Conservation (phyloP, 441 rosid genomes). For the Pelargonium myrrhifolium region DNA sequence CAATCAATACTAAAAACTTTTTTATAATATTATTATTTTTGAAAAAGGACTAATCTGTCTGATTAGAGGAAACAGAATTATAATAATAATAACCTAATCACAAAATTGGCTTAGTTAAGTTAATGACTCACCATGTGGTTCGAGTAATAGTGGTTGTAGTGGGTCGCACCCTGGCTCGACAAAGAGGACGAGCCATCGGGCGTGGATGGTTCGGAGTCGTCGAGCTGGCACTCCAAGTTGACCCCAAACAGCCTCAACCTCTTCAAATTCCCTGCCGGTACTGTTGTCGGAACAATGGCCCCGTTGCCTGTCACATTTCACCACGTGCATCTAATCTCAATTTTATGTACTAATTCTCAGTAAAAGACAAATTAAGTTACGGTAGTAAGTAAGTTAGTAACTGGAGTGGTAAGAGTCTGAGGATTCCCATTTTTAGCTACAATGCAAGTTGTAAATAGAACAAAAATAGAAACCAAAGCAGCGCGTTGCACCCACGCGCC, state of each 20-base stretch:
- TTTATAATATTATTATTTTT: neutral
- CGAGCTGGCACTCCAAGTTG: constrained; percentile 70
- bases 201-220: constrained; percentile 53
- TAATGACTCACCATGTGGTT: constrained; percentile 43
- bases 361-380: too few relatives aligned
- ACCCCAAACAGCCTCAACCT: constrained; percentile 81
- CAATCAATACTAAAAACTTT: too few relatives aligned
- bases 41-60: constrained; percentile 23
- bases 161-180: constrained; percentile 31
- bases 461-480: too few relatives aligned
- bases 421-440: too few relatives aligned
- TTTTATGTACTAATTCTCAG: too few relatives aligned
- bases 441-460: too few relatives aligned
- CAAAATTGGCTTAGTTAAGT: neutral
- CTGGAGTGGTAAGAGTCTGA: too few relatives aligned
- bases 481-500: too few relatives aligned
- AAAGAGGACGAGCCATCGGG: constrained; percentile 39
- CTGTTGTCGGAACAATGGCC: neutral
- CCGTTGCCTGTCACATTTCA: neutral
- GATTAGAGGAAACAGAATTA: constrained; percentile 29
- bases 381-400: too few relatives aligned
- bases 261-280: constrained; percentile 45
- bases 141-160: constrained; percentile 21
- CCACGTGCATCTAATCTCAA: neutral
- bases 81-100: neutral